These are phyloP conservation scores for Penicillium frequentans DNA, from an alignment of 2,329 filamentous ascomycete genomes.

Conservation along the genomic window DNA sequence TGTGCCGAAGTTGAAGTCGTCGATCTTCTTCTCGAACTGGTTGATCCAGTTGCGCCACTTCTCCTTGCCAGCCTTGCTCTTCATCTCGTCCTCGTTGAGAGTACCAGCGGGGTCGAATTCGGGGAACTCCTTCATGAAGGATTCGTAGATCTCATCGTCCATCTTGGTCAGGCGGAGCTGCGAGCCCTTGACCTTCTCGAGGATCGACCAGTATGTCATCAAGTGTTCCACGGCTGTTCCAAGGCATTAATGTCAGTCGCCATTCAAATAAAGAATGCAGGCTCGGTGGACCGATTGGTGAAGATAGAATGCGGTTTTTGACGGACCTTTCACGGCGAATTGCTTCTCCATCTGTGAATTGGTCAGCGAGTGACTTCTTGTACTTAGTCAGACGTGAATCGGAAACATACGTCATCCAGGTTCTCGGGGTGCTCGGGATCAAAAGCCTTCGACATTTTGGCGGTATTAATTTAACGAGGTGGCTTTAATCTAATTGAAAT, in stretches of 20 bases:
- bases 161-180: conserved; percentile 85
- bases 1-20: conserved; percentile 97
- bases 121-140: conserved; percentile 84
- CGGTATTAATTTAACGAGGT: neutral
- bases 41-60: conserved; percentile 93
- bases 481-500: neutral
- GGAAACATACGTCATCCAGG: conserved; percentile 62
- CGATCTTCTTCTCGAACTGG: conserved; percentile 89
- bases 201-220: conserved; percentile 94
- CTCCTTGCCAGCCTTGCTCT: conserved; percentile 94
- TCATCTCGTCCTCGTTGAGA: conserved; percentile 92
- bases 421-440: conserved; percentile 67
- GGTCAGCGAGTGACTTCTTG: conserved; percentile 22
- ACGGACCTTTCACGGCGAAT: conserved; percentile 88
- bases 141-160: conserved; percentile 90
- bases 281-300: neutral
- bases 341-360: conserved; percentile 87
- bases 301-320: neutral
- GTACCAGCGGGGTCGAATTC: conserved; percentile 82
- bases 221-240: conserved; percentile 80
- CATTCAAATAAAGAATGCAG: neutral
- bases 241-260: conserved; percentile 9
- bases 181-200: conserved; percentile 88
- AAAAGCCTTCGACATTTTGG: conserved; percentile 45
- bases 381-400: neutral